Percentiles rank a stretch among this genome's conserved stretches.
phyloP scores from a whole-genome alignment of 2,329 filamentous ascomycete species.

The Cryphonectria carpinicola region DNA sequence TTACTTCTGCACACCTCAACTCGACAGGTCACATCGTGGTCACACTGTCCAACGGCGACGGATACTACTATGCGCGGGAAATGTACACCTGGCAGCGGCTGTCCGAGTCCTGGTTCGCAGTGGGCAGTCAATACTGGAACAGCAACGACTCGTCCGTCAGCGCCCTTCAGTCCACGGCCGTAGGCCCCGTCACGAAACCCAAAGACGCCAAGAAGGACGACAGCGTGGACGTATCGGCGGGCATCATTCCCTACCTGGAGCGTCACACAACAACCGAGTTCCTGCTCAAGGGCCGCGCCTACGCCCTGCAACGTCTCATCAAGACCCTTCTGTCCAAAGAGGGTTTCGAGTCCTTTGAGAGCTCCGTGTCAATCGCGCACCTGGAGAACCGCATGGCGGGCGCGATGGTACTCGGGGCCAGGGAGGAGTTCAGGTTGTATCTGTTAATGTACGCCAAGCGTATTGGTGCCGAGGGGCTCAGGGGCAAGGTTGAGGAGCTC shows the following conservation, averaged over 20 bases:
- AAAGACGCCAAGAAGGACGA: slow-evolving; percentile 51
- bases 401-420: slow-evolving; percentile 79
- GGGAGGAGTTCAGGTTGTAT: slow-evolving; percentile 92
- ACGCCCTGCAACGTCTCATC: slow-evolving; percentile 87
- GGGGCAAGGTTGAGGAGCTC: slow-evolving; percentile 90
- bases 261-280: slow-evolving; percentile 94
- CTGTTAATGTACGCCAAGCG: slow-evolving; percentile 98
- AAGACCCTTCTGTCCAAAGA: slow-evolving; percentile 87
- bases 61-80: slow-evolving; percentile 82
- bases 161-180: slow-evolving; percentile 73
- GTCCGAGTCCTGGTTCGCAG: slow-evolving; percentile 98
- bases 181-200: slow-evolving; percentile 58
- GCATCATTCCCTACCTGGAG: slow-evolving; percentile 91
- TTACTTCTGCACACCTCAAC: slow-evolving; percentile 91
- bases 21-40: slow-evolving; percentile 83
- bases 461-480: slow-evolving; percentile 84
- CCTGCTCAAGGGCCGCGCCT: slow-evolving; percentile 86
- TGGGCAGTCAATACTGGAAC: slow-evolving; percentile 98
- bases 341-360: slow-evolving; percentile 91
- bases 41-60: slow-evolving; percentile 93
- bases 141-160: slow-evolving; percentile 89
- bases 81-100: slow-evolving; percentile 94
- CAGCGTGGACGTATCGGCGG: slow-evolving; percentile 72
- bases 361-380: slow-evolving; percentile 88
- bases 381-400: slow-evolving; percentile 93